Conservation (phyloP, 2,329 filamentous ascomycete species). For the Alternaria panax region DNA sequence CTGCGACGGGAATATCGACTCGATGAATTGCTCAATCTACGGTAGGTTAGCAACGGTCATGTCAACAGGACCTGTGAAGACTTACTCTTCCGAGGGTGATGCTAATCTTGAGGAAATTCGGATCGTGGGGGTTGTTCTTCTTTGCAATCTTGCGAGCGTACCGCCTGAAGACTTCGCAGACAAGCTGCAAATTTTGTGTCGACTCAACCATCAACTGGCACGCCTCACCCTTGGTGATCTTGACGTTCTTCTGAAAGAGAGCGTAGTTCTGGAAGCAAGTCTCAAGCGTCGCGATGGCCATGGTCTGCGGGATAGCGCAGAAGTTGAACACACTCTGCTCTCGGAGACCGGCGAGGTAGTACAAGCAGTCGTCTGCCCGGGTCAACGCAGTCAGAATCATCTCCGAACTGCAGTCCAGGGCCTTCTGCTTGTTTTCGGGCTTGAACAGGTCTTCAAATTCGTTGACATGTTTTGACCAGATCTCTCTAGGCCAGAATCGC, state of each 20-base stretch:
- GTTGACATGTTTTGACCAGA: constrained; percentile 95
- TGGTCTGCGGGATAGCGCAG: constrained; percentile 92
- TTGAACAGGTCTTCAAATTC: constrained; percentile 91
- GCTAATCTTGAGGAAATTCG: constrained; percentile 91
- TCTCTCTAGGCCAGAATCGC: constrained; percentile 93
- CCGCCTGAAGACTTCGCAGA: constrained; percentile 81
- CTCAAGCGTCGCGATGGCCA: constrained; percentile 96
- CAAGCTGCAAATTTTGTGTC: constrained; percentile 83
- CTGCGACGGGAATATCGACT: constrained; percentile 88
- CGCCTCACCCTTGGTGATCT: constrained; percentile 94
- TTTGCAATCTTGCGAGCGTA: constrained; percentile 84
- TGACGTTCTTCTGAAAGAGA: constrained; percentile 87
- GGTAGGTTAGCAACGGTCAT: constrained; percentile 9
- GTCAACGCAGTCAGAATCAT: constrained; percentile 92
- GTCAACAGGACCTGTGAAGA: background rate
- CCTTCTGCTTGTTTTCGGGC: constrained; percentile 76
- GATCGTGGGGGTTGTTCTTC: constrained; percentile 94
- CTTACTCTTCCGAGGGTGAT: constrained; percentile 83
- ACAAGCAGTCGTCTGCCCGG: constrained; percentile 91
- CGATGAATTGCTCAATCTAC: constrained; percentile 96
- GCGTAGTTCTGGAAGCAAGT: constrained; percentile 89
- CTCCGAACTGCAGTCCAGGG: constrained; percentile 85
- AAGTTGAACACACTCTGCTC: constrained; percentile 99
- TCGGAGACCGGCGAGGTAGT: constrained; percentile 92
- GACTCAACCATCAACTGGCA: constrained; percentile 91